Conservation (phyloP, 768 basidiomycete genomes). For the Hygrophoropsis aurantiaca region DNA sequence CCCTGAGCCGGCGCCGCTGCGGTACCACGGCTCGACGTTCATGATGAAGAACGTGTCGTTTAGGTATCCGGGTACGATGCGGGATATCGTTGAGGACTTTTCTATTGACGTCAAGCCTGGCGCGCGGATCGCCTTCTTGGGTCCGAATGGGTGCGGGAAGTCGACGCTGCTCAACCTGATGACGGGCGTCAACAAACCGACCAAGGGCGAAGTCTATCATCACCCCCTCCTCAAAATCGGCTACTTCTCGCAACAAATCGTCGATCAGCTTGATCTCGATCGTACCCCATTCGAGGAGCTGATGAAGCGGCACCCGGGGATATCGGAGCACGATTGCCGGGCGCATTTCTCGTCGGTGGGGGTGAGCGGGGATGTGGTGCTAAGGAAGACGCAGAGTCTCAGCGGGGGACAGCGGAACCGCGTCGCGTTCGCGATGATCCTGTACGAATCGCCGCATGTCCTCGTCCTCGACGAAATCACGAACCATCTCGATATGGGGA, state of each 20-base stretch:
- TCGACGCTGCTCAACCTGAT: conserved; percentile 53
- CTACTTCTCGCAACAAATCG: conserved; percentile 63
- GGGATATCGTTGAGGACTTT: conserved; percentile 28
- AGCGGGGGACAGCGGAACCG: conserved; percentile 28
- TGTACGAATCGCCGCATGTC: conserved; percentile 52
- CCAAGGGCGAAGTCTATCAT: conserved; percentile 45
- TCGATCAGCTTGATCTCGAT: conserved; percentile 44
- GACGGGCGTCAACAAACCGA: conserved; percentile 40
- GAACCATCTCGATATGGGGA: conserved; percentile 65
- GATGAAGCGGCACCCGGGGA: conserved; percentile 23
- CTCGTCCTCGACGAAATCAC: conserved; percentile 63
- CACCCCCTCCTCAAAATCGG: conserved; percentile 57
- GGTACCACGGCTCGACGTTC: conserved; percentile 34
- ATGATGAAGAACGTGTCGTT: conserved; percentile 33
- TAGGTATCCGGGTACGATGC: conserved; percentile 27
- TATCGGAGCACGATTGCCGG: conserved; percentile 32
- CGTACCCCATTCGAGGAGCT: conserved; percentile 23
- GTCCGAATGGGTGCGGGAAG: conserved; percentile 36
- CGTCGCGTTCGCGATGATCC: conserved; percentile 54
- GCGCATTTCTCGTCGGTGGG: conserved; percentile 10
- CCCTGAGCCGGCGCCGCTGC: conserved; percentile 26
- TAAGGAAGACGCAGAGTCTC: conserved; percentile 22
- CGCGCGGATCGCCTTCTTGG: conserved; percentile 41
- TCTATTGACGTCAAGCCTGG: conserved; percentile 39
- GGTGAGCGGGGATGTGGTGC: conserved; percentile 8